Evolutionary conservation across 176 grass and related monocot species (phyloP), one percentile per base, ranked within the genome.

Genomic region (Rhynchospora pubera): DNA sequence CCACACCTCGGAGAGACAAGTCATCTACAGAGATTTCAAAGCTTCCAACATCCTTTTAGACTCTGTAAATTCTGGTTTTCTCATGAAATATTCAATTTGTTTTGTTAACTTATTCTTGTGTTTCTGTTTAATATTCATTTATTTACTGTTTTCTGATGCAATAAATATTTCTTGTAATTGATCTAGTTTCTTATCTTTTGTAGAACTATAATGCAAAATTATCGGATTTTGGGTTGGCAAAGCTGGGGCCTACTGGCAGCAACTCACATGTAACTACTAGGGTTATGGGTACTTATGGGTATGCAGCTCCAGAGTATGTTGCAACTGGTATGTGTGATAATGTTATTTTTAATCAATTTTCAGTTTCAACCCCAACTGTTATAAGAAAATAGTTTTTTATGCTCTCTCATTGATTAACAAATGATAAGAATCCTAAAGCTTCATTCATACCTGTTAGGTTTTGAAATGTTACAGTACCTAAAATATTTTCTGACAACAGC

Each of bases 171-270:
- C 19, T 83, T 58, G 15, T 70, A 21, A 51, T 14, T 48, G 39
- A 83, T 57, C 48, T 44, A 71, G 13, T 88, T 7, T 5, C 6
- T 7, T 0, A 77, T 86, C 0, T 89, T 81, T 5, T 6, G 48
- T 78, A 97, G 91, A 91, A 88, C 48, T 97, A 93, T 47, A 97
- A 93, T 9, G 85, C 91, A 0, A 97, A 94, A 82, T 92, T 97
- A 50, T 97, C 94, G 3, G 94, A 94, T 61, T 97, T 97, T n/a
- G 94, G 91, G n/a, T 87, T 97, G 69, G 94, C 94, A 26, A 94
- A 94, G 71, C 88, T 92, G 19, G 91, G 94, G 55, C 94, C 94
- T 12, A 91, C 85, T 1, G 91, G 89, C n/a, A 91, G 88, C 82
- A 86, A 97, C 42, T 94, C 91, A 1, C 94, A 97, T 57, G 89